Percentiles rank a stretch among this genome's conserved stretches.
Conservation (phyloP, 1,284 basidiomycete genomes). For the Naganishia cerealis region DNA sequence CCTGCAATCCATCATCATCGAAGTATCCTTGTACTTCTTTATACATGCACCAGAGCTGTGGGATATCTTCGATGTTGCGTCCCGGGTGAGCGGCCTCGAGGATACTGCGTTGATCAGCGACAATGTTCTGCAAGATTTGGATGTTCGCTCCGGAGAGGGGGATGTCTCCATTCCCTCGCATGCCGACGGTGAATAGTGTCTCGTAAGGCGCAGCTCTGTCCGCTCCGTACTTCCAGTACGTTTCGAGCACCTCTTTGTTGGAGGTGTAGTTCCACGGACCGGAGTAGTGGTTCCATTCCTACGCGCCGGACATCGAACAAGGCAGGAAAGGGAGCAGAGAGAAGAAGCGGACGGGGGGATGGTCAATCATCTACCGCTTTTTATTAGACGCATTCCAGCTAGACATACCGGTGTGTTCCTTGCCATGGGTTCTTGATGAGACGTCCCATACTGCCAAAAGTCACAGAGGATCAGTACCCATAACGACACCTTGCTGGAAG, state of each 20-base stretch:
- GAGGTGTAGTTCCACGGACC: slow-evolving; percentile 63
- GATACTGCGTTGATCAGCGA: slow-evolving; percentile 65
- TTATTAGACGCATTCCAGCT: slow-evolving; percentile 62
- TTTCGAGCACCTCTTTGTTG: slow-evolving; percentile 37
- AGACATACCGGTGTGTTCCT: slow-evolving; percentile 42
- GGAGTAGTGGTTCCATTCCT: slow-evolving; percentile 24
- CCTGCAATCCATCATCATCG: slow-evolving; percentile 57
- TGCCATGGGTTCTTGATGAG: slow-evolving; percentile 53
- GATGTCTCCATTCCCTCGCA: slow-evolving; percentile 47
- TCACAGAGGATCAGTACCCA: neutral
- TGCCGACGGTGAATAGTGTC: slow-evolving; percentile 44
- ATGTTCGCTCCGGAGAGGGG: slow-evolving; percentile 41
- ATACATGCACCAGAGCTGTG: slow-evolving; percentile 58
- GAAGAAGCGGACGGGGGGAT: too few relatives aligned
- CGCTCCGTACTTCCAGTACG: slow-evolving; percentile 44
- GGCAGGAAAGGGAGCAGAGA: neutral
- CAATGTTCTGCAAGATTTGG: slow-evolving; percentile 51
- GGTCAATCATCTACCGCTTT: neutral
- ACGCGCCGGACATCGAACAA: neutral
- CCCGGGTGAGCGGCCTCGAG: slow-evolving; percentile 61
- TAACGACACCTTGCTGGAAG: neutral
- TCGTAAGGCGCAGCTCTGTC: slow-evolving; percentile 43
- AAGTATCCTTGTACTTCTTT: slow-evolving; percentile 71
- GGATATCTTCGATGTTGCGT: slow-evolving; percentile 58
- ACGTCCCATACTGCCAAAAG: slow-evolving; percentile 46